These are phyloP conservation scores for Cerioporus squamosus DNA, from an alignment of 1,284 basidiomycete genomes.

Conservation along the genomic window DNA sequence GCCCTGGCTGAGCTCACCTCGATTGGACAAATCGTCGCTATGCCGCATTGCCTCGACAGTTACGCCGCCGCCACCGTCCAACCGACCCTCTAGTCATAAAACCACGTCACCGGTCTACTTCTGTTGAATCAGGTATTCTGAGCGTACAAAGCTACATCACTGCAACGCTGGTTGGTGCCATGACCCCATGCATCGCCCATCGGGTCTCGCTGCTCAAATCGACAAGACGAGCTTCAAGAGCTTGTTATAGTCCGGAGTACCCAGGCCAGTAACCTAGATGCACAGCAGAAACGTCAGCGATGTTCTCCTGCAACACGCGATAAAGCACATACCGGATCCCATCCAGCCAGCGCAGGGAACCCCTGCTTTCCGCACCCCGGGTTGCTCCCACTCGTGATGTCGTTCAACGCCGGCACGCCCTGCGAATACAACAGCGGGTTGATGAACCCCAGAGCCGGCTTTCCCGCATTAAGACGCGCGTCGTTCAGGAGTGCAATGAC, in stretches of 20 bases:
- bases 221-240: no score
- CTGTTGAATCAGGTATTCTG: no score
- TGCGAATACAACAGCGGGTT: constrained; percentile 49
- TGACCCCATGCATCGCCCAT: no score
- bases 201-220: no score
- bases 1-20: no score
- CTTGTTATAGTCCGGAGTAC: constrained; percentile 12
- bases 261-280: constrained; percentile 30
- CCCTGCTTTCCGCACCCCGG: constrained; percentile 39
- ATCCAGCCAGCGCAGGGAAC: constrained; percentile 38
- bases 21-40: no score
- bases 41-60: no score
- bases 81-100: no score
- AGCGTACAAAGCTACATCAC: no score
- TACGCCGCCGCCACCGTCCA: no score
- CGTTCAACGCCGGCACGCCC: constrained; percentile 21
- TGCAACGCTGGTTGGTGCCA: no score
- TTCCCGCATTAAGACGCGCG: constrained; percentile 46
- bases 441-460: constrained; percentile 57
- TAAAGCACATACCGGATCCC: constrained; percentile 33
- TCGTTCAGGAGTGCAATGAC: constrained; percentile 69
- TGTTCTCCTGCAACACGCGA: constrained; percentile 10
- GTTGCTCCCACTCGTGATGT: constrained; percentile 24
- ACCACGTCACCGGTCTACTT: no score
- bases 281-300: not conserved